Evolutionary conservation across 129 eudicot species (phyloP).

Genomic region (Silybum marianum): DNA sequence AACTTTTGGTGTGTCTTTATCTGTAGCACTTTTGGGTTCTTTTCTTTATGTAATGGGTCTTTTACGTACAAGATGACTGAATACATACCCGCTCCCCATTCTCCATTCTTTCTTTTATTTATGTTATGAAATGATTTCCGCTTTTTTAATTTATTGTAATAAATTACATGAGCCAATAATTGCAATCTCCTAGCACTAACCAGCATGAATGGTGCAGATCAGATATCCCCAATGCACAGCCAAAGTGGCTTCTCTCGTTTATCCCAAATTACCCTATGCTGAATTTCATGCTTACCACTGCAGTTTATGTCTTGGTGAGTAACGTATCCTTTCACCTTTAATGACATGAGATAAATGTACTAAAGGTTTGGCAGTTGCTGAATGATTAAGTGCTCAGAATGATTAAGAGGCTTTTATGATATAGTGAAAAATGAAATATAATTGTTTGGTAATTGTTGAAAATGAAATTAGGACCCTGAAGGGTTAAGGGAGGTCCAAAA

Average conservation of each 20-base stretch:
- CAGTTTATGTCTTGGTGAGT: constrained; percentile 79
- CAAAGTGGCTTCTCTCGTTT: constrained; percentile 84
- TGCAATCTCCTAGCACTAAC: constrained; percentile 17
- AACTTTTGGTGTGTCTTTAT: not conserved
- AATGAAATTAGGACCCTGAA: too few species aligned
- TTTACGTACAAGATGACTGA: not conserved
- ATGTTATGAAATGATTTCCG: not conserved
- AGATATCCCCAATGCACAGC: constrained; percentile 87
- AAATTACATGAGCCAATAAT: constrained; percentile 12
- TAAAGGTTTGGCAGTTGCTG: too few species aligned
- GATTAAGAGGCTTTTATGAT: too few species aligned
- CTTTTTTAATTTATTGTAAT: not conserved
- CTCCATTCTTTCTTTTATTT: not conserved
- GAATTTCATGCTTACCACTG: constrained; percentile 88
- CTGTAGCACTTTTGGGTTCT: not conserved
- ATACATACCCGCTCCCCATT: not conserved
- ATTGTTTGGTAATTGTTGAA: too few species aligned
- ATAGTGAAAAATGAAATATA: too few species aligned
- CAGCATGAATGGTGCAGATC: constrained; percentile 57
- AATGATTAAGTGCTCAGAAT: too few species aligned
- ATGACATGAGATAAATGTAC: not conserved
- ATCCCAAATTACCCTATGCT: constrained; percentile 89
- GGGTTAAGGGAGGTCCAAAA: too few species aligned
- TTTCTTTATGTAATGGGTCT: not conserved
- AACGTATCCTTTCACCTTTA: constrained; percentile 14